Evolutionary conservation across 306 rosid genomes (phyloP), one percentile per base, ranked within the genome.

Genomic region (Psophocarpus tetragonolobus): DNA sequence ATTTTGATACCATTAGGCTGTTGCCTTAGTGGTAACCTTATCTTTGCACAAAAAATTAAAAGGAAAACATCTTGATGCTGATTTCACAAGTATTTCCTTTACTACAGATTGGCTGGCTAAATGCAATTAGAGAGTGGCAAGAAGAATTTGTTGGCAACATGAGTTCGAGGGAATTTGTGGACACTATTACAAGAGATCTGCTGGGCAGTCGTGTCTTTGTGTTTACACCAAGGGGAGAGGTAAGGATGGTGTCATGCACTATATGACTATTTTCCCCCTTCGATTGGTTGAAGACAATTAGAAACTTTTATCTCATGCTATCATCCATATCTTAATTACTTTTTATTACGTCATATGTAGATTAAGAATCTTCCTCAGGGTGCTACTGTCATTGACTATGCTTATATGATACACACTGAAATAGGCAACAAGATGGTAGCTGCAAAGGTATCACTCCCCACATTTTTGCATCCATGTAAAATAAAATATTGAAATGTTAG

Each of bases 111-210:
- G 92, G 99, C 60, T 96, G 99, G 99, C 97, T 96, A 79, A 96
- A 96, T 80, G 98, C 99, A 58, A 92, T 96, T 75, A 91, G 99
- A 88, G 99, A 92, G 80, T 96, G 99, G 98, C 98, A 96, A 81
- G 99, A 96, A 82, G 99, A 96, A 89, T 96, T 96, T 69, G 99
- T 96, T 54, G 99, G 99, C 86, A 96, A 96, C 91, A 96, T 96
- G 99, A 96, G 97, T 85, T 96, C 99, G 68, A 91, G 99, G 87
- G 99, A 96, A 83, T 96, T 92, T 76, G 99, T 96, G 11, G 99
- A 96, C 79, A 96, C 98, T 56, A 68, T 96, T 80, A 92, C 98
- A 42, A 92, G 98, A 87, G 99, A 96, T 86, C 86, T 96, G 45
- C 87, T 96, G 72, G 96, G 99, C 8, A 96, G 99, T 75, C 89